Evolutionary conservation across 1,139 yeast genomes (phyloP).

Genomic region (Eremothecium cymbalariae): DNA sequence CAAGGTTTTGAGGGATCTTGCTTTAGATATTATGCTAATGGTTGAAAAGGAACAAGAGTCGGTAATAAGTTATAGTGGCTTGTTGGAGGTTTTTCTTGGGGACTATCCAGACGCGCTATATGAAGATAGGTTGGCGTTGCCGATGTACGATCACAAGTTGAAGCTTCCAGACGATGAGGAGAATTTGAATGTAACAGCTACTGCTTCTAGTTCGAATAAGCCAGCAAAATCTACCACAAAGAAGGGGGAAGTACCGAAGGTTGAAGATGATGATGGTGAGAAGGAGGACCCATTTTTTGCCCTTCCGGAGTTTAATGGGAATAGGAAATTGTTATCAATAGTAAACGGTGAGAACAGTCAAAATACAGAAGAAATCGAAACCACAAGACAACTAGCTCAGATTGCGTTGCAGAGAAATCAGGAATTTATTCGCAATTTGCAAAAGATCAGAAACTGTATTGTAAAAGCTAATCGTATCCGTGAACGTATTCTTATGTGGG

Average conservation of each 20-base stretch:
- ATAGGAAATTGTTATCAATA: slow-evolving; percentile 14
- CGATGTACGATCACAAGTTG: slow-evolving; percentile 58
- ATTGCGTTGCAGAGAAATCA: slow-evolving; percentile 79
- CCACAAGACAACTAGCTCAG: slow-evolving; percentile 57
- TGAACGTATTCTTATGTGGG: slow-evolving; percentile 66
- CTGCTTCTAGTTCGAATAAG: slow-evolving; percentile 11
- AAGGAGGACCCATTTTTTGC: slow-evolving; percentile 58
- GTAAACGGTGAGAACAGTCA: slow-evolving; percentile 10
- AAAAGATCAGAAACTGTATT: slow-evolving; percentile 62
- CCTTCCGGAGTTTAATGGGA: slow-evolving; percentile 40
- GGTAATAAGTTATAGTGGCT: slow-evolving; percentile 58
- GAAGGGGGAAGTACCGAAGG: slow-evolving; percentile 11
- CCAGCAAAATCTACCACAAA: slow-evolving; percentile 19
- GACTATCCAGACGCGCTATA: slow-evolving; percentile 69
- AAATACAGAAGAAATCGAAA: slow-evolving; percentile 48
- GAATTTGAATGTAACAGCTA: slow-evolving; percentile 12
- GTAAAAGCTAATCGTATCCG: slow-evolving; percentile 72
- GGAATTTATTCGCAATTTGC: slow-evolving; percentile 75
- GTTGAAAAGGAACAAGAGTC: slow-evolving; percentile 75
- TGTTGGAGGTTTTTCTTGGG: slow-evolving; percentile 74
- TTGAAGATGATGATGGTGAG: slow-evolving; percentile 13
- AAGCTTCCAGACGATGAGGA: slow-evolving; percentile 26
- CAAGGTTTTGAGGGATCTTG: slow-evolving; percentile 45
- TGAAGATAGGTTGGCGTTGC: slow-evolving; percentile 57
- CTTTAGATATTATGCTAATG: slow-evolving; percentile 63